These are phyloP conservation scores for Prototheca wickerhamii DNA, from an alignment of 163 green algal genomes.

Conservation along the genomic window DNA sequence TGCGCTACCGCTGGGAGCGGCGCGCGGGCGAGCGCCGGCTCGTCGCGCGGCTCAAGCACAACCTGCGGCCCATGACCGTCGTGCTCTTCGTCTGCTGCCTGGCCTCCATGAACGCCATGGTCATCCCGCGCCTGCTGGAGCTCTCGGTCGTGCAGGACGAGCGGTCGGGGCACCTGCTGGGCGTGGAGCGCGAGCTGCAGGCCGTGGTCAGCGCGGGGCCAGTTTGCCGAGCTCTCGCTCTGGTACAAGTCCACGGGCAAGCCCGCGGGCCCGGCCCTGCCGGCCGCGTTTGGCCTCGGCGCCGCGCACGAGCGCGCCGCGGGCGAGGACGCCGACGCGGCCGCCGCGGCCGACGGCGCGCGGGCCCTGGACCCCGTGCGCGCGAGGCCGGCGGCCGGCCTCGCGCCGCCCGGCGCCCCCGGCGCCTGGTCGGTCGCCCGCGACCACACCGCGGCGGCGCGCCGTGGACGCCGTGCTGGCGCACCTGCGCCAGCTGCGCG, in stretches of 20 bases:
- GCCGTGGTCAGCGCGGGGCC: constrained; percentile 6
- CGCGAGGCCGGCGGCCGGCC: too few species aligned
- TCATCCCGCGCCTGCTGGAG: constrained; percentile 59
- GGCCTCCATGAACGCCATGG: constrained; percentile 54
- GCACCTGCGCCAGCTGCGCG: background rate
- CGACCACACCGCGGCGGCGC: background rate
- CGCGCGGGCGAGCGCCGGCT: constrained; percentile 17
- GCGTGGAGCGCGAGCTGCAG: constrained; percentile 5
- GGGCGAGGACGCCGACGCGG: background rate
- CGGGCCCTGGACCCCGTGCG: too few species aligned
- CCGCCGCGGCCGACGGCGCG: background rate
- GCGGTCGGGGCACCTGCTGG: constrained; percentile 8
- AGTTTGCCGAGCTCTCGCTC: constrained; percentile 9
- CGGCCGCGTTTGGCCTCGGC: background rate
- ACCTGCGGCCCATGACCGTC: constrained; percentile 41
- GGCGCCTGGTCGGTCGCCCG: background rate
- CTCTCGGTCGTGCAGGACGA: background rate
- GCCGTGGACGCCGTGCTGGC: background rate
- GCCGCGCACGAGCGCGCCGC: too few species aligned
- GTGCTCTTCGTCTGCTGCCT: constrained; percentile 16
- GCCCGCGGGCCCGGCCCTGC: too few species aligned
- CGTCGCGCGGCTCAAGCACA: constrained; percentile 33
- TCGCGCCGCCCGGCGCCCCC: background rate
- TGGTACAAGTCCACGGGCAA: too few species aligned
- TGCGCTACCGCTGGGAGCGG: constrained; percentile 22